Percentiles rank a stretch among this genome's conserved stretches.
Conservation (phyloP, 2,329 filamentous ascomycete genomes). For the Metarhizium guizhouense region DNA sequence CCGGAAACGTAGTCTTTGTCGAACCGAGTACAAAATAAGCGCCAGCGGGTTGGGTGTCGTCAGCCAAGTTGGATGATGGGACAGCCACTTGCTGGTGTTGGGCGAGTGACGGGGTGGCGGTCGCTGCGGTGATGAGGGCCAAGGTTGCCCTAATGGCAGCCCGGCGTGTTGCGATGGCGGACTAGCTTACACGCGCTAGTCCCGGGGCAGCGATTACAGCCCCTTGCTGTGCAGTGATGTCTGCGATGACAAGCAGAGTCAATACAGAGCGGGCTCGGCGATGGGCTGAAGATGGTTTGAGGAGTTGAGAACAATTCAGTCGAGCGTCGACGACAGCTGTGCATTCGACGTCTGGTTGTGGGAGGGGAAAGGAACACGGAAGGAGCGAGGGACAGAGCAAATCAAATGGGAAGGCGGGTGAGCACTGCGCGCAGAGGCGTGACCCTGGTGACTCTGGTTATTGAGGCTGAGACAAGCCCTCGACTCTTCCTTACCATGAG, state of each 20-base stretch:
- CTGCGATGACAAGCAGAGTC: background rate
- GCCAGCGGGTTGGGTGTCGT: background rate
- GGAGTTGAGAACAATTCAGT: no score
- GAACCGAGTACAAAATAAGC: background rate
- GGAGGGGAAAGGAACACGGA: background rate
- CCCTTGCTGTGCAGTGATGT: background rate
- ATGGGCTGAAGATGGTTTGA: no score
- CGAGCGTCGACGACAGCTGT: no score
- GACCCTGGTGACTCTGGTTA: no score
- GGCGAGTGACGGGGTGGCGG: background rate
- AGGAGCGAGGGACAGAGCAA: no score
- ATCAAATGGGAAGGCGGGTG: no score
- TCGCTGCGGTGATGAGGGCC: slow-evolving; percentile 5
- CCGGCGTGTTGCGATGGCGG: no score
- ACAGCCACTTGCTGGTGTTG: background rate
- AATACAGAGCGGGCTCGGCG: background rate
- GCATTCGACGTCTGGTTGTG: no score
- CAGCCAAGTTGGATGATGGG: background rate
- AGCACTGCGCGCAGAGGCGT: no score
- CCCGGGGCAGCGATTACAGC: background rate
- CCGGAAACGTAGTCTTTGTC: background rate
- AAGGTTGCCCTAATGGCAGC: background rate
- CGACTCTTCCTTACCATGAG: no score
- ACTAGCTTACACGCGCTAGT: background rate
- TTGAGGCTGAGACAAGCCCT: no score